Conservation (phyloP, 768 basidiomycete species). For the Naganishia vaughanmartiniae region DNA sequence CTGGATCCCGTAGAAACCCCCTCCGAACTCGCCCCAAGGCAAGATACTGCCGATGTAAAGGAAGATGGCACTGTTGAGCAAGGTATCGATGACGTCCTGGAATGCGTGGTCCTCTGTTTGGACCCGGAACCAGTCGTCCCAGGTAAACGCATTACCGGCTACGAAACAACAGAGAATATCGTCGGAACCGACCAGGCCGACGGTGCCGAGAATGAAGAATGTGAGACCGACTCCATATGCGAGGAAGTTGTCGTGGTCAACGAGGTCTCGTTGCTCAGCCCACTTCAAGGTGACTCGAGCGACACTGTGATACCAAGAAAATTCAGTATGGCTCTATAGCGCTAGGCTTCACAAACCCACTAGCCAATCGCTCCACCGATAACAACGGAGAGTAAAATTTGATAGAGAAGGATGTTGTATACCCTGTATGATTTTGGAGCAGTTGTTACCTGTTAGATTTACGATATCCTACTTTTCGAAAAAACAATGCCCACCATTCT, state of each 20-base stretch:
- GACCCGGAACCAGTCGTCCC: constrained; percentile 52
- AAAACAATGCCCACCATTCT: constrained; percentile 47
- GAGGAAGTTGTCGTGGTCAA: constrained; percentile 55
- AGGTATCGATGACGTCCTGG: constrained; percentile 51
- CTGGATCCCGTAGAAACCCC: constrained; percentile 39
- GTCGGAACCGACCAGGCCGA: constrained; percentile 54
- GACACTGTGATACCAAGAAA: constrained; percentile 24
- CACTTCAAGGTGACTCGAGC: constrained; percentile 45
- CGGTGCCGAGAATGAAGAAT: constrained; percentile 49
- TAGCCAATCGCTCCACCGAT: constrained; percentile 53
- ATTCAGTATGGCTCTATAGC: neutral
- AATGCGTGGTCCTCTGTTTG: constrained; percentile 50
- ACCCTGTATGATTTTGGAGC: constrained; percentile 35
- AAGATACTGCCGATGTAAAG: constrained; percentile 48
- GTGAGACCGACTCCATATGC: constrained; percentile 53
- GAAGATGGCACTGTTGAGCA: constrained; percentile 39
- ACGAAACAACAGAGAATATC: constrained; percentile 54
- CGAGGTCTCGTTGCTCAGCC: constrained; percentile 41
- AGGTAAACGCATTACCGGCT: constrained; percentile 35
- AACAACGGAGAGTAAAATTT: constrained; percentile 49
- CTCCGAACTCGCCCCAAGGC: constrained; percentile 47
- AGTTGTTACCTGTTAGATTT: neutral
- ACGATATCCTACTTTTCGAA: neutral
- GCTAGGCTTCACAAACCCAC: constrained; percentile 31
- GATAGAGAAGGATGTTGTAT: constrained; percentile 52